phyloP scores from a whole-genome alignment of 2,329 filamentous ascomycete genomes.

The Talaromyces pinophilus region DNA sequence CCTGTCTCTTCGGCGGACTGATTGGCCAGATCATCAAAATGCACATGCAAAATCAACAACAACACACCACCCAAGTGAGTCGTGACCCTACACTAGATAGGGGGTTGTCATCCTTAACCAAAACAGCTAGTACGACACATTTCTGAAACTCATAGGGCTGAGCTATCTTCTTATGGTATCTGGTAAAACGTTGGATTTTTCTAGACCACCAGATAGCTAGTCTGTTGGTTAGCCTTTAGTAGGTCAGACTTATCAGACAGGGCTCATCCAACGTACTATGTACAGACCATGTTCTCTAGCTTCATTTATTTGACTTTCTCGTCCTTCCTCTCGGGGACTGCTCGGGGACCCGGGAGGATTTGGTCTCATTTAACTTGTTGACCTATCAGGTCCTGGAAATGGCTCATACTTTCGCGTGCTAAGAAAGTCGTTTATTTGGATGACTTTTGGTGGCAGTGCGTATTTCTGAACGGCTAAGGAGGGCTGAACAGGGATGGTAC shows the following conservation, averaged over 20 bases:
- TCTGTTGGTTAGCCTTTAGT: background rate
- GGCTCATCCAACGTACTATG: background rate
- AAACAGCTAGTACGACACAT: background rate
- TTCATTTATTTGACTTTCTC: background rate
- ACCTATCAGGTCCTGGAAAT: slow-evolving; percentile 1
- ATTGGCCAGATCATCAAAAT: background rate
- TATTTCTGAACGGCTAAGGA: background rate
- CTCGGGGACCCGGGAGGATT: background rate
- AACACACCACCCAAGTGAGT: background rate
- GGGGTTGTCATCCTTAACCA: background rate
- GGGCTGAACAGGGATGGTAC: background rate
- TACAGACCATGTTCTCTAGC: background rate
- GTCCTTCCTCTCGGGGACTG: background rate
- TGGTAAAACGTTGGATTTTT: background rate
- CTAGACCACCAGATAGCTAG: background rate
- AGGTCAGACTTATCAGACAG: background rate
- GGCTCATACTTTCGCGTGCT: background rate
- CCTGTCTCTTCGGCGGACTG: background rate
- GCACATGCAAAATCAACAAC: background rate
- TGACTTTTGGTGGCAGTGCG: background rate
- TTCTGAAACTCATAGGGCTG: slow-evolving; percentile 12
- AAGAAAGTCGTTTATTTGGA: background rate
- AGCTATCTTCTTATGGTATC: background rate
- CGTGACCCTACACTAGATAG: background rate
- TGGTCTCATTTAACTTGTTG: slow-evolving; percentile 1